Conservation (phyloP, 306 rosid genomes). For the Cucurbita maxima region DNA sequence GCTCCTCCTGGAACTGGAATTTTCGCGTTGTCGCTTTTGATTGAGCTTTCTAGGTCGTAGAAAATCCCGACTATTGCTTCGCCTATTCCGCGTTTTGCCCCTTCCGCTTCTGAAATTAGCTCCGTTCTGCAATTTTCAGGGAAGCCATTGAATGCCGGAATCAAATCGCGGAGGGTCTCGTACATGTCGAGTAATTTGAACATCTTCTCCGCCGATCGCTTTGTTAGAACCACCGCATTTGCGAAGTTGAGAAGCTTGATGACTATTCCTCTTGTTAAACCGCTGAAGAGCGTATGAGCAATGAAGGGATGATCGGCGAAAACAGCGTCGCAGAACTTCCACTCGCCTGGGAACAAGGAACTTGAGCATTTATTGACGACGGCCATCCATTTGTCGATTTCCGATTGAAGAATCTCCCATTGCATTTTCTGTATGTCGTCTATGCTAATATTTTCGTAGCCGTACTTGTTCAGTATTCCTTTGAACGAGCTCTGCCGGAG, state of each 20-base stretch:
- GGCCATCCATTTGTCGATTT: constrained; percentile 47
- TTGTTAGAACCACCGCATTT: constrained; percentile 36
- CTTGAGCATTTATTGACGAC: constrained; percentile 39
- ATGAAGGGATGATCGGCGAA: constrained; percentile 21
- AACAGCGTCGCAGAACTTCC: constrained; percentile 26
- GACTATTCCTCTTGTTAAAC: constrained; percentile 27
- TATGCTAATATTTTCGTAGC: constrained; percentile 23
- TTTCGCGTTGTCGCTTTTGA: constrained; percentile 43
- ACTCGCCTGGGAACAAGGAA: constrained; percentile 33
- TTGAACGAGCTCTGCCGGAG: constrained; percentile 39
- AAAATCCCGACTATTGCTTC: constrained; percentile 37
- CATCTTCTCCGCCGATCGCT: constrained; percentile 46
- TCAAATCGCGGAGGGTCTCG: constrained; percentile 42
- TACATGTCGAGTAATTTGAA: constrained; percentile 69
- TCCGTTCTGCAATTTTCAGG: constrained; percentile 17
- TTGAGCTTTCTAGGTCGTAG: constrained; percentile 43
- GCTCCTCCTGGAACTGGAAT: constrained; percentile 61
- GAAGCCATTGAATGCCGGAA: constrained; percentile 12
- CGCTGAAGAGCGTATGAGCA: constrained; percentile 20
- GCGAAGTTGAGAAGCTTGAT: constrained; percentile 43
- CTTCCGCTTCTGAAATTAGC: constrained; percentile 21
- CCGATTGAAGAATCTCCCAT: constrained; percentile 49
- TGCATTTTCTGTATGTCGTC: constrained; percentile 53
- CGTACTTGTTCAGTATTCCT: constrained; percentile 17
- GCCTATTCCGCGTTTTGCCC: constrained; percentile 18